A percentile compares a stretch with the other conserved stretches of the same genome.
Evolutionary conservation across 345 rosid genomes (phyloP).

Genomic region (Eucalyptus regnans): DNA sequence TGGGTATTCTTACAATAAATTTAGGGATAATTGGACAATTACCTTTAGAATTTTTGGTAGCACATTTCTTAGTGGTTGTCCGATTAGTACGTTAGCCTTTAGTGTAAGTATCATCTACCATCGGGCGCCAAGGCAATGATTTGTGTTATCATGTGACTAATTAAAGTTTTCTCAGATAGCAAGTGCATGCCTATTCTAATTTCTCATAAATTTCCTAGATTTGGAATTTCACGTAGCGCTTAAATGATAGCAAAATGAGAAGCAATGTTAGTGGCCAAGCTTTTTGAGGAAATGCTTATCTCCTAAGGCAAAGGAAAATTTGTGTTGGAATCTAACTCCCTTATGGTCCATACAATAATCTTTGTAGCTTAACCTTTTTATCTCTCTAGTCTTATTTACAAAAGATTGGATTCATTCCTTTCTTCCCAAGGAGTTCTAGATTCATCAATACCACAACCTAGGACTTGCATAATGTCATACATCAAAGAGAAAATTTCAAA

Average conservation of each 20-base stretch:
- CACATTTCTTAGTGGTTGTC: not conserved
- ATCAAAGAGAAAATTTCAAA: no score
- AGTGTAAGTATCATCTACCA: not conserved
- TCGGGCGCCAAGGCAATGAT: not conserved
- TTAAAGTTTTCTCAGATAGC: not conserved
- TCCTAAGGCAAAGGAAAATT: not conserved
- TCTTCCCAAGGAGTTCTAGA: not conserved
- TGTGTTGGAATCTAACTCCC: not conserved
- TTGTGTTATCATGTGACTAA: not conserved
- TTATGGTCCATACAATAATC: not conserved
- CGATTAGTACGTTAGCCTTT: not conserved
- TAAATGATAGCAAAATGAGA: not conserved
- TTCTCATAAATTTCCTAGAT: not conserved
- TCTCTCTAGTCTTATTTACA: not conserved
- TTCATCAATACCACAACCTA: no score
- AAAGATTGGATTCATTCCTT: not conserved
- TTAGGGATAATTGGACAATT: not conserved
- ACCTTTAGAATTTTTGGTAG: not conserved
- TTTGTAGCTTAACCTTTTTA: not conserved
- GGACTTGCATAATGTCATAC: no score
- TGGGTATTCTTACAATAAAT: not conserved
- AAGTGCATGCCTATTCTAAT: not conserved
- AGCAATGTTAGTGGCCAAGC: not conserved
- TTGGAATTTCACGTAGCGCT: not conserved
- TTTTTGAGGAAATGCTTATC: not conserved